Evolutionary conservation across 2,329 filamentous ascomycete genomes (phyloP), one percentile per base, ranked within the genome.

Genomic region (Clarireedia homoeocarpa): DNA sequence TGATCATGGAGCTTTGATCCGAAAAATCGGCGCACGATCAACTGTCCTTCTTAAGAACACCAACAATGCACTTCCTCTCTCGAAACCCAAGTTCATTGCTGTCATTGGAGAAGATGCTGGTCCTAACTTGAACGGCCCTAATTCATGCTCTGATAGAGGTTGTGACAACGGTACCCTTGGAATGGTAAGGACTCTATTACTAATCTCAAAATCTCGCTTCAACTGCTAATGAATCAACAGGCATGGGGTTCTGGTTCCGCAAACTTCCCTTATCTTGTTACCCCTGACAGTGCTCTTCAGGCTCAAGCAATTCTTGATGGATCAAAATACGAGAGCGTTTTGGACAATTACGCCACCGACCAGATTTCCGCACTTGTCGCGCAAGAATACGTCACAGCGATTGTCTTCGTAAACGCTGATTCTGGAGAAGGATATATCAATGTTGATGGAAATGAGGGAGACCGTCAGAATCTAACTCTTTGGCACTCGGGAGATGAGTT

Each of bases 321-420:
- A 42, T 74, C 77, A 14, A 73, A 77, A 12, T 80, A 85, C 60
- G 86, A 90, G 72, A 84, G 85, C 66, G 76, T 91, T 59, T 73
- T 87, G 1, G 77, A 83, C 71, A 85, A 85, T 72, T 80, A 83
- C 64, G 74, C 86, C 1, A 86, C 88, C 0, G 95, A 71, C 72
- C 69, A 88, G 67, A 84, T 84, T 48, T 72, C 83, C 62, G 74
- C 70, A 0, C 71, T 95, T 1, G 73, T 87, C 12, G 73, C 74
- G 7, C 79, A 87, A 63, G 77, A 80, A n/a, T 75, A 83, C 56
- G 84, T 82, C 14, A 84, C 85, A 0, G 76, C 91, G 61, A 80
- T 99, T 44, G 91, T 96, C 10, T 97, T 97, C 65, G 91, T 89
- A 66, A 96, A 96, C 63, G 85, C 91, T 14, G 80, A 91, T 68